Conservation (phyloP, 768 basidiomycete genomes). For the Lanmaoa rubissima region DNA sequence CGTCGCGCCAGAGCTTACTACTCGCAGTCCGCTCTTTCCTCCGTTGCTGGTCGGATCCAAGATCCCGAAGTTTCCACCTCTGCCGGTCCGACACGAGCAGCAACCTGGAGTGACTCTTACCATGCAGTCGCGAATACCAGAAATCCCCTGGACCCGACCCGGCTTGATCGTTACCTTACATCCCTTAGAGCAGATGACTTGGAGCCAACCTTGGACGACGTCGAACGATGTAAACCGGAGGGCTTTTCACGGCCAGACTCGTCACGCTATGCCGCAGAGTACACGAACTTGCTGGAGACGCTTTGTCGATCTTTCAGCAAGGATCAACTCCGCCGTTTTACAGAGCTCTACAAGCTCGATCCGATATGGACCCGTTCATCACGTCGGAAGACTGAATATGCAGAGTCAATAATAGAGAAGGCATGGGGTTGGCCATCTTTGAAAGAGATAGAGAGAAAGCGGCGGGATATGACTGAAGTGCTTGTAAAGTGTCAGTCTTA, state of each 20-base stretch:
- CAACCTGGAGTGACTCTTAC: constrained; percentile 1
- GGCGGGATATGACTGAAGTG: constrained; percentile 49
- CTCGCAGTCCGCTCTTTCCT: constrained; percentile 25
- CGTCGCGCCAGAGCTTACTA: constrained; percentile 20
- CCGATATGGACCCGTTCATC: constrained; percentile 32
- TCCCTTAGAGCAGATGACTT: constrained; percentile 44
- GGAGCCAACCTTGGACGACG: constrained; percentile 55
- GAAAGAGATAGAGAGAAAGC: constrained; percentile 47
- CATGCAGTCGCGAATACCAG: background rate
- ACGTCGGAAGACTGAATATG: constrained; percentile 41
- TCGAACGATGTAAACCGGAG: constrained; percentile 55
- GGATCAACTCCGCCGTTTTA: constrained; percentile 56
- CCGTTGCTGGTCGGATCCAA: constrained; percentile 2
- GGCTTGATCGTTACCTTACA: constrained; percentile 57
- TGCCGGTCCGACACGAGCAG: background rate
- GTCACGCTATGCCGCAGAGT: constrained; percentile 49
- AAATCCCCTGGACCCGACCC: constrained; percentile 41
- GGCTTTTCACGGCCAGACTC: constrained; percentile 40
- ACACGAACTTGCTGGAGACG: constrained; percentile 49
- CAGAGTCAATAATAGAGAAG: constrained; percentile 56
- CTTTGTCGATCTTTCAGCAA: constrained; percentile 63
- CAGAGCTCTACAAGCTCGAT: constrained; percentile 46
- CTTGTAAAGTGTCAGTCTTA: constrained; percentile 43
- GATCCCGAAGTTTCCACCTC: constrained; percentile 7
- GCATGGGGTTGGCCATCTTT: constrained; percentile 71